Percentiles rank a stretch among this genome's conserved stretches.
Evolutionary conservation across 768 basidiomycete species (phyloP).

Genomic region (Trametes punicea): DNA sequence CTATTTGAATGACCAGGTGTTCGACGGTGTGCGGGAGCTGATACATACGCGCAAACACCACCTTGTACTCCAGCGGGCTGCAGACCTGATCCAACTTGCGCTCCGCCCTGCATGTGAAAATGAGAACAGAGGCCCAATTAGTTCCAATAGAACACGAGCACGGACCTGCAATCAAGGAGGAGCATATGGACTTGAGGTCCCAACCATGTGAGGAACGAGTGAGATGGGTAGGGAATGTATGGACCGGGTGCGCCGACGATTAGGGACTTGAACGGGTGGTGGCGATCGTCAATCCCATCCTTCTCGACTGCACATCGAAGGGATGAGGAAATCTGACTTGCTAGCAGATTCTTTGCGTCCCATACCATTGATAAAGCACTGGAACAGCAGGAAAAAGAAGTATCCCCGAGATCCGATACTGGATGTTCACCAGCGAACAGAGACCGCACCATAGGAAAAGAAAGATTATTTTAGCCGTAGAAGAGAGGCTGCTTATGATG

Average conservation of each 20-base stretch:
- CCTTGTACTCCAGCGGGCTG: constrained; percentile 66
- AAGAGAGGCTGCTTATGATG: not conserved
- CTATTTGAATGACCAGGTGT: constrained; percentile 82
- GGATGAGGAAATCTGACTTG: not conserved
- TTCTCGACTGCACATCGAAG: constrained; percentile 46
- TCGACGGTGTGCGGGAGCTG: constrained; percentile 64
- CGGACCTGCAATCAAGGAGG: constrained; percentile 78
- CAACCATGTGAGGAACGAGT: constrained; percentile 77
- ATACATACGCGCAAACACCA: constrained; percentile 61
- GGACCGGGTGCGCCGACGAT: constrained; percentile 76
- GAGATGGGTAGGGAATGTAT: constrained; percentile 76
- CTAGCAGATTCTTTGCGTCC: not conserved
- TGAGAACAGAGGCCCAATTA: not conserved
- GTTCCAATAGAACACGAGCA: not conserved
- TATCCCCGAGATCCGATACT: constrained; percentile 85
- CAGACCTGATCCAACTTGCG: constrained; percentile 80
- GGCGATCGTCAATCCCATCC: constrained; percentile 70
- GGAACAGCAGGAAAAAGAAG: constrained; percentile 93
- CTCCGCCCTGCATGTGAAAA: constrained; percentile 59
- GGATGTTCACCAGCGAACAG: not conserved
- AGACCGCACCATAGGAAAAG: not conserved
- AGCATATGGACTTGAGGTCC: constrained; percentile 77
- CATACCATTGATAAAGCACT: constrained; percentile 83
- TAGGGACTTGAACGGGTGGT: constrained; percentile 65
- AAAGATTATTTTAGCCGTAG: not conserved